Base-by-base conservation (phyloP, 2,329 filamentous ascomycete genomes). In the Seiridium unicorne region DNA sequence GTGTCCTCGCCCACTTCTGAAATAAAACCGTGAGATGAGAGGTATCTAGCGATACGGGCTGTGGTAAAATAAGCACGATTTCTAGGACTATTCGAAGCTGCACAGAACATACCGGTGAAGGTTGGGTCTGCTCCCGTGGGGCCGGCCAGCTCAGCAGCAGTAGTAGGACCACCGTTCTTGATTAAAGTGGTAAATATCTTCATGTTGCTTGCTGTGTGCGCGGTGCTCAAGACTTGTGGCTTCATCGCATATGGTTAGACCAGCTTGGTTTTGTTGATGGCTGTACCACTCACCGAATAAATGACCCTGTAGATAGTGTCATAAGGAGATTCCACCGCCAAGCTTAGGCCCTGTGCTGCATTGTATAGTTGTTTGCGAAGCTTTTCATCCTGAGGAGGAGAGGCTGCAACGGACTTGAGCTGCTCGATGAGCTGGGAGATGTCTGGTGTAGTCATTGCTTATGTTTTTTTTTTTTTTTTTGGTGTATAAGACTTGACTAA, bases 1-100 rank as follows among this genome's bases (percentile, higher is more conserved):
- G 48, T n/a, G 36, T 63, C 61, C 18, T 61, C 57, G 8, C 54
- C 57, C 5, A 54, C 49, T 54, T 63, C 61, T 13, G 8, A 4
- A 31, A 63, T 56, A 5, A 61, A 46, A 5, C 44, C 44, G 10
- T 46, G 44, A n/a, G 44, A 46, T 46, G 44, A 11, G 13, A 46
- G 10, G 10, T 9, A 46, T 46, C 44, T 46, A 5, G 10, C 7
- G 10, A 46, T 46, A 5, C 44, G 44, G 26, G 44, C 44, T 46
- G 13, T 11, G 44, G 44, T 18, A 3, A 18, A 46, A n/a, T 46
- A 46, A 18, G n/a, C n/a, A 5, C 26, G 44, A 46, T 4, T 11
- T 46, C 7, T 11, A n/a, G n/a, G n/a, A n/a, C n/a, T n/a, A n/a
- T n/a, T 18, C 7, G 6, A 46, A 46, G 44, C 44, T 46, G 44